Conservation (phyloP, 352 stramenopile species). For the Phytophthora colocasiae region DNA sequence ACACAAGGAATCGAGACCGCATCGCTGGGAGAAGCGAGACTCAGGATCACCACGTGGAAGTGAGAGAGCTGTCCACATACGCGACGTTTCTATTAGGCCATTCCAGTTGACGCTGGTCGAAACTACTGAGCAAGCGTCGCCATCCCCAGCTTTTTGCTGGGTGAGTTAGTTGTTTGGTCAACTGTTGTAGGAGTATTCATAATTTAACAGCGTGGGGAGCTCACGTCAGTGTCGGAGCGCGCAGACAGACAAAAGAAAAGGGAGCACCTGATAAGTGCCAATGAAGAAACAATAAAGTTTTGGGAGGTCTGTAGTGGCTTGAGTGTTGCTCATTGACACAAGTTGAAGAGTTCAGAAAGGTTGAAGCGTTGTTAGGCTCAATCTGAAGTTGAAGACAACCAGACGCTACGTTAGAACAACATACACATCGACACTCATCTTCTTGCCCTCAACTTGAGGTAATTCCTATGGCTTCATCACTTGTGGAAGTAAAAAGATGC, state of each 20-base stretch:
- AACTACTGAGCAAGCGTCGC: slow-evolving; percentile 3
- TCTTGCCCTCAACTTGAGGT: neutral
- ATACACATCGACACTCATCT: slow-evolving; percentile 9
- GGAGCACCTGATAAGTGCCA: slow-evolving; percentile 13
- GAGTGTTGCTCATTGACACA: slow-evolving; percentile 1
- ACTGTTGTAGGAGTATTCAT: slow-evolving; percentile 33
- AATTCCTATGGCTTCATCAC: too few species aligned
- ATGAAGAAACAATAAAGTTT: slow-evolving; percentile 25
- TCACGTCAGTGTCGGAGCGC: slow-evolving; percentile 7
- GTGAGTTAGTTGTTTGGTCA: slow-evolving; percentile 26
- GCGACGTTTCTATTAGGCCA: slow-evolving; percentile 3
- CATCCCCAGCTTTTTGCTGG: neutral
- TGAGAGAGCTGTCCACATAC: slow-evolving; percentile 15
- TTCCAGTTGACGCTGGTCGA: slow-evolving; percentile 6
- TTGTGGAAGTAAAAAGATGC: neutral
- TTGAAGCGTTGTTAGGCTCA: slow-evolving; percentile 19
- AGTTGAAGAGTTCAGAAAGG: slow-evolving; percentile 12
- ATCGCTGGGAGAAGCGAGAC: slow-evolving; percentile 13
- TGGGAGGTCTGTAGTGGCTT: slow-evolving; percentile 2
- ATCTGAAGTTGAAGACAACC: slow-evolving; percentile 22
- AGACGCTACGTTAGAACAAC: slow-evolving; percentile 12
- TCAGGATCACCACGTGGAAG: slow-evolving; percentile 38
- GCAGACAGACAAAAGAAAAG: slow-evolving; percentile 13
- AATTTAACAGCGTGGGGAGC: slow-evolving; percentile 32
- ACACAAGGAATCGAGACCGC: slow-evolving; percentile 5